These are phyloP conservation scores for Ophiosphaerella korrae DNA, from an alignment of 2,329 filamentous ascomycete species.

Conservation along the genomic window DNA sequence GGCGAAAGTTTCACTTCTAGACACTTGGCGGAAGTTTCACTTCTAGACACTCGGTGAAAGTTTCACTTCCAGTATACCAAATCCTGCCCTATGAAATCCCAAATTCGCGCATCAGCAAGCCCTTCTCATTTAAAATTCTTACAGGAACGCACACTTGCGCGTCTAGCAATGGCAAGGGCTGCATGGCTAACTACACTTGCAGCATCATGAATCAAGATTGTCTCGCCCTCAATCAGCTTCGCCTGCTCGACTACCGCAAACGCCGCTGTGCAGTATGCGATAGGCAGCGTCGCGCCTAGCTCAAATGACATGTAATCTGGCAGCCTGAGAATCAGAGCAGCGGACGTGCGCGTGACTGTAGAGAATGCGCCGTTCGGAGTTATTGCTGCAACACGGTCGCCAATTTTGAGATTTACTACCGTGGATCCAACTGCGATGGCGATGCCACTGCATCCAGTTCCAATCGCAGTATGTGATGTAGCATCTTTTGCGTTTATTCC, in stretches of 20 bases:
- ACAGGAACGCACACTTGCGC: slow-evolving; percentile 33
- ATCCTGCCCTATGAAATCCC: slow-evolving; percentile 36
- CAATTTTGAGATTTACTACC: slow-evolving; percentile 22
- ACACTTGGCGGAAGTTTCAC: slow-evolving; percentile 26
- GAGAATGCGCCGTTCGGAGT: slow-evolving; percentile 21
- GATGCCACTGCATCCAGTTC: slow-evolving; percentile 21
- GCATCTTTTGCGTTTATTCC: slow-evolving; percentile 17
- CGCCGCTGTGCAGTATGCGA: slow-evolving; percentile 27
- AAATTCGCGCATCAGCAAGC: slow-evolving; percentile 19
- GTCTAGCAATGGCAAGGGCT: slow-evolving; percentile 31
- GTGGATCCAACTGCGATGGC: slow-evolving; percentile 11
- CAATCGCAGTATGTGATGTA: not conserved
- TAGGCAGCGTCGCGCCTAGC: slow-evolving; percentile 23
- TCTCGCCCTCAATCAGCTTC: slow-evolving; percentile 37
- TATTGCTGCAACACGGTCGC: slow-evolving; percentile 32
- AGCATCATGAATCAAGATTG: slow-evolving; percentile 37
- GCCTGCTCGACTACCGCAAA: slow-evolving; percentile 37
- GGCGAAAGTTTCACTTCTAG: slow-evolving; percentile 29
- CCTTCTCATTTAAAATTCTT: slow-evolving; percentile 25
- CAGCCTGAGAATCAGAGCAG: slow-evolving; percentile 18
- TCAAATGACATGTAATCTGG: slow-evolving; percentile 29
- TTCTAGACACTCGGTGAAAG: slow-evolving; percentile 29
- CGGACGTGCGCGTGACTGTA: slow-evolving; percentile 18
- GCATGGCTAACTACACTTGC: slow-evolving; percentile 37
- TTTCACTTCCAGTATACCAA: slow-evolving; percentile 29